These are phyloP conservation scores for Termitomyces sp. DNA, from an alignment of 768 basidiomycete genomes.

Conservation along the genomic window DNA sequence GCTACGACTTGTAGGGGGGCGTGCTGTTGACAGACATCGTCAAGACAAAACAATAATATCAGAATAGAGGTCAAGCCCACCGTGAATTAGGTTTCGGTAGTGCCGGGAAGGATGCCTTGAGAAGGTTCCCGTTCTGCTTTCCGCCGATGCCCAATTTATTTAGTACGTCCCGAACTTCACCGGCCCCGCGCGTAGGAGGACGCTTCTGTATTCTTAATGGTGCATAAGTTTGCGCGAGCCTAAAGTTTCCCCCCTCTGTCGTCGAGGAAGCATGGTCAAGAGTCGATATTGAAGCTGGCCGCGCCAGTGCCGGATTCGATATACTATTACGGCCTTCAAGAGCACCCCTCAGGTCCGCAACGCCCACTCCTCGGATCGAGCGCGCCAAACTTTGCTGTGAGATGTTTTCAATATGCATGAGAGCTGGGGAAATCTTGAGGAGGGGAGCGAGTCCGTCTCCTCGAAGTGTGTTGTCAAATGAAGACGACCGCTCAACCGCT, in stretches of 20 bases:
- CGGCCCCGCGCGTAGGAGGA: constrained; percentile 43
- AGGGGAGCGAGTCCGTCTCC: constrained; percentile 71
- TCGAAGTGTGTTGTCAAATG: constrained; percentile 49
- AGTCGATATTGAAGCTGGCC: constrained; percentile 73
- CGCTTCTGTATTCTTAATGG: constrained; percentile 46
- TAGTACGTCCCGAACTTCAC: constrained; percentile 77
- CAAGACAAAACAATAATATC: not conserved
- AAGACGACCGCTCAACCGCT: constrained; percentile 53
- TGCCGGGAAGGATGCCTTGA: constrained; percentile 70
- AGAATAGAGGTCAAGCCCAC: not conserved
- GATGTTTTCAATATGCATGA: constrained; percentile 90
- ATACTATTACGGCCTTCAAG: constrained; percentile 80
- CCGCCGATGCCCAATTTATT: constrained; percentile 75
- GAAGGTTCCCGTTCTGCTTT: constrained; percentile 54
- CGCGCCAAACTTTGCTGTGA: constrained; percentile 82
- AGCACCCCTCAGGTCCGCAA: constrained; percentile 84
- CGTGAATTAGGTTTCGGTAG: constrained; percentile 39
- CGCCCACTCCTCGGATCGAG: constrained; percentile 77
- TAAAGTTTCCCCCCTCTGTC: constrained; percentile 30
- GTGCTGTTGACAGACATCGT: not conserved
- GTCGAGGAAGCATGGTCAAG: constrained; percentile 62
- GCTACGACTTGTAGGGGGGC: constrained; percentile 15
- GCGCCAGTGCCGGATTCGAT: constrained; percentile 67
- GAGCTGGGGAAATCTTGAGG: constrained; percentile 73
- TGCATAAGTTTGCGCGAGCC: constrained; percentile 50